Evolutionary conservation across 495 filamentous ascomycete species (phyloP), one percentile per base, ranked within the genome.

Genomic region (Wilcoxina mikolae): DNA sequence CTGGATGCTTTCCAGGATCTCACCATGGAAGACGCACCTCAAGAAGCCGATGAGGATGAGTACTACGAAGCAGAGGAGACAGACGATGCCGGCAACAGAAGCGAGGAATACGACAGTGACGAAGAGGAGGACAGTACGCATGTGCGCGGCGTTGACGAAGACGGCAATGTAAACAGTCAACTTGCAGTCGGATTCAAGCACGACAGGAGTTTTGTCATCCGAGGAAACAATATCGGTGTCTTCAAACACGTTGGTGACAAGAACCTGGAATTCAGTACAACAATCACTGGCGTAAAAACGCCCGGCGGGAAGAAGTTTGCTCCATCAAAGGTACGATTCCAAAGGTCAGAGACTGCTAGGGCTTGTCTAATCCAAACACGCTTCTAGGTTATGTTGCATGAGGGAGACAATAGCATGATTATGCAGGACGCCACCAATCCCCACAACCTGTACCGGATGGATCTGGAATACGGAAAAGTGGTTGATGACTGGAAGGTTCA

Each of bases 401-500:
- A 83, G 1, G 88, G 93, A 67, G 91, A 98, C 69, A 75, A 79
- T 3, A 87, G 91, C 64, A 80, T 98, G 79, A 88, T 98, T 61
- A 70, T 98, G 39, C 93, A 98, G 65, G 86, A 90, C 59, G 74
- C 73, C 26, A 72, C 79, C 29, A 79, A 95, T 56, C 87, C 93
- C 3, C 88, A 98, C 70, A 86, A 81, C 25, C 73, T 98, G n/a
- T 98, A 87, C 64, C 85, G 85, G 24, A 95, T 98, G 91, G 91
- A 98, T 72, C 72, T 98, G 56, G 93, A 96, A 62, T 93, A 91
- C 63, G 91, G 91, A 53, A 96, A 95, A 72, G 85, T 98, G n/a
- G 87, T 96, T 1, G 93, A 98, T 65, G 93, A 98, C 68, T 98
- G 91, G 91, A 95, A 94, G 60, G 77, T 98, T n/a, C 90, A 98